phyloP scores from a whole-genome alignment of 768 basidiomycete genomes.

The Boletus subcaerulescens region DNA sequence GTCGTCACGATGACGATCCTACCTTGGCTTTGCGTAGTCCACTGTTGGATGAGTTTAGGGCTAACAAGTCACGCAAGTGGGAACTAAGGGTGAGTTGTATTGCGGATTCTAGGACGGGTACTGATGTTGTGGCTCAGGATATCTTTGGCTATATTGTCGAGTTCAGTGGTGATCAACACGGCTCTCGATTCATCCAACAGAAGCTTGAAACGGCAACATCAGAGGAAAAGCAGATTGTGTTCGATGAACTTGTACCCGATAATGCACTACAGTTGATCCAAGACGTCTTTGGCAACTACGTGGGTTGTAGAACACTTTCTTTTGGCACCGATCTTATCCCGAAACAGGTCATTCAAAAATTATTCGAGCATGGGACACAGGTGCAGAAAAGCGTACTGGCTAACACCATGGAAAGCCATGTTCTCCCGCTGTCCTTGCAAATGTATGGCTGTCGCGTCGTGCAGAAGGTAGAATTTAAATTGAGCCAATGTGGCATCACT shows the following conservation, averaged over 20 bases:
- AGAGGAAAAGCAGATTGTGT: conserved; percentile 77
- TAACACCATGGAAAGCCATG: conserved; percentile 71
- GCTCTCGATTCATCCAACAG: conserved; percentile 97
- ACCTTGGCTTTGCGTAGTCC: conserved; percentile 56
- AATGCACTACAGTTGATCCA: conserved; percentile 75
- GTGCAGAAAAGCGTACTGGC: conserved; percentile 70
- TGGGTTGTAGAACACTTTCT: conserved; percentile 35
- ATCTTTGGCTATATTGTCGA: conserved; percentile 83
- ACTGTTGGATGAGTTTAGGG: conserved; percentile 80
- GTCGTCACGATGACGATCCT: conserved; percentile 42
- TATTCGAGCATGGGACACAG: conserved; percentile 83
- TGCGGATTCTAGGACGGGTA: not conserved
- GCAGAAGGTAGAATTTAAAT: conserved; percentile 62
- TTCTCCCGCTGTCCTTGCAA: conserved; percentile 75
- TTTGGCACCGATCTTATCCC: conserved; percentile 5
- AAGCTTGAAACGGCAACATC: conserved; percentile 72
- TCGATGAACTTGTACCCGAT: conserved; percentile 82
- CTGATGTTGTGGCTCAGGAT: conserved; percentile 51
- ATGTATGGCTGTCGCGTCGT: conserved; percentile 97
- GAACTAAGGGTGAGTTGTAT: conserved; percentile 59
- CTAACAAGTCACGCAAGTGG: conserved; percentile 79
- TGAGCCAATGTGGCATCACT: not conserved
- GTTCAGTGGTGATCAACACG: conserved; percentile 92
- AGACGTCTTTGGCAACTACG: conserved; percentile 97
- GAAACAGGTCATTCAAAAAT: conserved; percentile 82